phyloP scores from a whole-genome alignment of 1,284 basidiomycete genomes.

The Wolfiporia cocos region DNA sequence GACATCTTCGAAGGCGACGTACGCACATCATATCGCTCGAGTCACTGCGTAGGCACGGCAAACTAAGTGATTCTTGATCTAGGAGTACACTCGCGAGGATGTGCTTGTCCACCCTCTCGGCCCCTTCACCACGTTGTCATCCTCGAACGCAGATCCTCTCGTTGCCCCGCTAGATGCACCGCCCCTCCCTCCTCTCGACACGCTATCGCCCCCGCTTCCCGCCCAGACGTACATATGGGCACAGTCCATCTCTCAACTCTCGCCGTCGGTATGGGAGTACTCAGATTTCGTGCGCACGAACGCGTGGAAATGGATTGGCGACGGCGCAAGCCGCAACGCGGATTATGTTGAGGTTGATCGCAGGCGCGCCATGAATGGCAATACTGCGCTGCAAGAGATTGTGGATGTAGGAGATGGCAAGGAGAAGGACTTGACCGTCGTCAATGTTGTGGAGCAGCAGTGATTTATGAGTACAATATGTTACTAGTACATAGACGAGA shows the following conservation, averaged over 20 bases:
- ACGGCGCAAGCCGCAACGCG: constrained; percentile 23
- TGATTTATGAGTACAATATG: background rate
- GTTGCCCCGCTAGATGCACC: constrained; percentile 36
- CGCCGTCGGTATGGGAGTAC: constrained; percentile 70
- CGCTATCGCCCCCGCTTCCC: constrained; percentile 31
- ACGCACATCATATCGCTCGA: constrained; percentile 20
- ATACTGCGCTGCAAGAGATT: constrained; percentile 17
- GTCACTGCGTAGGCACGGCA: no score
- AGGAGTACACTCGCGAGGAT: constrained; percentile 67
- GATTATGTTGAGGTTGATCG: constrained; percentile 45
- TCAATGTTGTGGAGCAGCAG: background rate
- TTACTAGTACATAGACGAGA: no score
- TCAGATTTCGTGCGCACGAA: constrained; percentile 64
- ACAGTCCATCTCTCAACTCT: constrained; percentile 36
- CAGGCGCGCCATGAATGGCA: constrained; percentile 23
- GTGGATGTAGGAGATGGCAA: constrained; percentile 3
- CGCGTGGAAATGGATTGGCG: constrained; percentile 68
- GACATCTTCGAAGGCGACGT: constrained; percentile 81
- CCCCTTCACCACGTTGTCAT: constrained; percentile 29
- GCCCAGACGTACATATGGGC: constrained; percentile 74
- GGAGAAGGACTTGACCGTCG: constrained; percentile 1
- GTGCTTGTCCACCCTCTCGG: constrained; percentile 53
- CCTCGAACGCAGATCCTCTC: constrained; percentile 16
- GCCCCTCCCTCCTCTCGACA: constrained; percentile 30
- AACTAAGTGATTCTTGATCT: no score